A percentile compares a stretch with the other conserved stretches of the same genome.
Conservation (phyloP, 2,329 filamentous ascomycete genomes). For the Tolypocladium inflatum region DNA sequence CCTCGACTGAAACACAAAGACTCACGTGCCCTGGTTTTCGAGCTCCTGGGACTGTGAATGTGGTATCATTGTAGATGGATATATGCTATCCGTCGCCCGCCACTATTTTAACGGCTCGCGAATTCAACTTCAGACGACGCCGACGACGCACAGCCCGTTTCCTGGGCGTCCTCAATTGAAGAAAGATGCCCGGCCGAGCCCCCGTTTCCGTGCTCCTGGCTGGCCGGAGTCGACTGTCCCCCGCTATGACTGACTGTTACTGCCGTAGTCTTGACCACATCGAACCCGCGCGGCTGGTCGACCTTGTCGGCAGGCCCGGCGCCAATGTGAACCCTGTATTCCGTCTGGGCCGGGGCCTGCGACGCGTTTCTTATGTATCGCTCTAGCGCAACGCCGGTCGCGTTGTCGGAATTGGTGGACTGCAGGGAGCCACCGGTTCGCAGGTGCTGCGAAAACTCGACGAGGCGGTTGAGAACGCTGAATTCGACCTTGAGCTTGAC, state of each 20-base stretch:
- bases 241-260: slow-evolving; percentile 1
- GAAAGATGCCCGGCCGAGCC: not conserved
- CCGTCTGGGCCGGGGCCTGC: not conserved
- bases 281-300: not conserved
- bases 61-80: not conserved
- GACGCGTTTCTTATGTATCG: not conserved
- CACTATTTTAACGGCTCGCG: not conserved
- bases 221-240: not conserved
- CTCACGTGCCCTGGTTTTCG: too few species aligned
- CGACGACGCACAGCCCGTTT: not conserved
- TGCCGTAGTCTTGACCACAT: slow-evolving; percentile 2
- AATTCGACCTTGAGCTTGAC: slow-evolving; percentile 28
- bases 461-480: slow-evolving; percentile 22
- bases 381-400: slow-evolving; percentile 2
- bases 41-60: too few species aligned
- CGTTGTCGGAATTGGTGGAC: not conserved
- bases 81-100: not conserved
- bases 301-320: not conserved
- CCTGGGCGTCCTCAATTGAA: not conserved
- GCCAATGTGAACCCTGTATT: slow-evolving; percentile 1
- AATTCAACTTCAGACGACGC: not conserved
- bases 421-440: not conserved
- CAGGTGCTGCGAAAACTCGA: slow-evolving; percentile 20
- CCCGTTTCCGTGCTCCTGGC: not conserved
- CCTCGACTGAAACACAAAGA: not conserved